Evolutionary conservation across 169 alveolate genomes (phyloP), one percentile per base, ranked within the genome.

Genomic region (Amoebophrya sp.): DNA sequence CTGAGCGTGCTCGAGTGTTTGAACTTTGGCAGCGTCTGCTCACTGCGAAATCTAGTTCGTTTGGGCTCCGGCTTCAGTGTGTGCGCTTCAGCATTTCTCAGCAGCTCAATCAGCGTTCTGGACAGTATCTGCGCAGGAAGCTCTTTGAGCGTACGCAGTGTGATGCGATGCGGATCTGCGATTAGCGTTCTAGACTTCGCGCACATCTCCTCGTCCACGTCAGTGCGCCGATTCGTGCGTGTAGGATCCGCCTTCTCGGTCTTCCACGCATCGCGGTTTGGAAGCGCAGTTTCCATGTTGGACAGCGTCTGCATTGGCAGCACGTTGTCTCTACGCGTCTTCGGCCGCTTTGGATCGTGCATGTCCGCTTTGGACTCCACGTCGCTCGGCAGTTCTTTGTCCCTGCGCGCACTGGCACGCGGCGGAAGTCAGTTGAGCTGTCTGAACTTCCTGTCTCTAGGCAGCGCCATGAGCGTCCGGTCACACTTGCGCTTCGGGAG

Each of bases 361-460:
- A 41, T 89, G 54, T 89, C 90, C 24, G 40, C 40, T 33, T 14
- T 89, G 40, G 41, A 14, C 12, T 89, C 34, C 18, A 29, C 90
- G 24, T 36, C 90, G 54, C 24, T 89, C 90, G 40, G 90, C 90
- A 89, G 90, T 47, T 89, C 90, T 41, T 40, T 89, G 33, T 89
- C 90, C 6, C 53, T 89, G 41, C 90, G 40, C 29, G 53, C 39
- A 26, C 40, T 89, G 65, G 65, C 65, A 18, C 6, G 65, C 6
- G 29, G 6, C 65, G 65, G 65, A 18, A 12, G 29, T 47, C 6
- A 18, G 29, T 18, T 47, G 29, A n/a, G n/a, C n/a, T n/a, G n/a
- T n/a, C n/a, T n/a, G n/a, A n/a, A n/a, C n/a, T n/a, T n/a, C n/a
- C n/a, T n/a, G n/a, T n/a, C n/a, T n/a, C n/a, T n/a, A n/a, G n/a